Base-by-base conservation (phyloP, 768 basidiomycete genomes). In the Leucosporidium yakuticum region DNA sequence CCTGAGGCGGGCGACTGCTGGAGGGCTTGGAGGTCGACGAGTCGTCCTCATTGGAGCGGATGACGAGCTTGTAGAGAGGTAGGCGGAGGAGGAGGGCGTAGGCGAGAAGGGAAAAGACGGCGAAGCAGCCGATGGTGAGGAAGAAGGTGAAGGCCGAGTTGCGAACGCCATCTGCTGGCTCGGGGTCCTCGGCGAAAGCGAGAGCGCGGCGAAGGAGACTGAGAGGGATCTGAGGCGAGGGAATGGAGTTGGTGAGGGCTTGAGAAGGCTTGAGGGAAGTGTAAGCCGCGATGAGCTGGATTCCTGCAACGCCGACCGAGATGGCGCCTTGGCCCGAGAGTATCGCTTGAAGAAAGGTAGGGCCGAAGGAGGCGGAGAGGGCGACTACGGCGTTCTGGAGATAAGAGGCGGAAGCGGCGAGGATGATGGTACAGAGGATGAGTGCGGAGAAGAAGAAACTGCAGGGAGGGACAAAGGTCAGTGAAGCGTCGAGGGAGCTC, bases 81-180 rank as follows among this genome's bases (percentile, higher is more conserved):
- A 75, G 66, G 34, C 65, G 67, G 58, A 69, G 34, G 27, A 76
- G 71, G 48, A 69, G 23, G 31, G 47, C 20, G 66, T 74, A 51
- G 51, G 64, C 29, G 68, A 69, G 0, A 32, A 66, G 54, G 23
- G 74, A 60, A 51, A 63, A 34, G 69, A 70, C 34, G 39, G 75
- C 63, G 49, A 76, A 75, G 48, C 68, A 48, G 17, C 67, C 63
- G 54, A 74, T 39, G 36, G 77, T 59, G 58, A 74, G 51, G 74
- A 78, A 69, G 76, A 79, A 70, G 69, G 74, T 50, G 71, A 71
- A 70, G 56, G 74, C 65, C 23, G 75, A 56, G 62, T 71, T 44
- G 60, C 73, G 59, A 60, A 76, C 39, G 12, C 44, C 34, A 4
- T 54, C 60, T 3, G 66, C 55, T 3, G 65, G 51, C 0, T 36